phyloP scores from a whole-genome alignment of 208 protist genomes.

The Strigomonas galati region DNA sequence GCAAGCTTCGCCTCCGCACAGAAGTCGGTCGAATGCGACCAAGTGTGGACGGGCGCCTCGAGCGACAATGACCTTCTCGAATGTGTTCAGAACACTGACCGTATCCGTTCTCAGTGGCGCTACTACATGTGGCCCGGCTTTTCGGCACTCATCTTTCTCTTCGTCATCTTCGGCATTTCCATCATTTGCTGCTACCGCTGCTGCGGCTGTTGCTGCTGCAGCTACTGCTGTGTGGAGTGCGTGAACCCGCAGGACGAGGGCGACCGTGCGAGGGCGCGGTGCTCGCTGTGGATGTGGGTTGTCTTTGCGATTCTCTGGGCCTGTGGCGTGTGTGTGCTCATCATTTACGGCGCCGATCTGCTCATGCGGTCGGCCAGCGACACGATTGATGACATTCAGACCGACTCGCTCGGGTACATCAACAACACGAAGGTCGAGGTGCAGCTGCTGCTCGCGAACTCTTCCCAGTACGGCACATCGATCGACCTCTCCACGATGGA shows the following conservation, averaged over 20 bases:
- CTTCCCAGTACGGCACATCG: neutral
- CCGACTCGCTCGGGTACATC: slow-evolving; percentile 47
- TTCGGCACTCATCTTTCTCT: slow-evolving; percentile 46
- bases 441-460: slow-evolving; percentile 29
- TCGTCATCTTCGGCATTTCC: slow-evolving; percentile 49
- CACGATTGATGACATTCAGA: slow-evolving; percentile 28
- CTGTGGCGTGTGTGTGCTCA: slow-evolving; percentile 46
- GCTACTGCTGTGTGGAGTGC: slow-evolving; percentile 30
- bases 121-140: slow-evolving; percentile 61
- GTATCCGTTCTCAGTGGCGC: slow-evolving; percentile 44
- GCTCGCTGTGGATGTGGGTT: slow-evolving; percentile 72
- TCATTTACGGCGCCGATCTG: slow-evolving; percentile 52
- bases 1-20: slow-evolving; percentile 27
- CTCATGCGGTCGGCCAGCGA: slow-evolving; percentile 25
- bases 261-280: slow-evolving; percentile 29
- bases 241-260: slow-evolving; percentile 21
- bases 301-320: slow-evolving; percentile 43
- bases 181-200: slow-evolving; percentile 54
- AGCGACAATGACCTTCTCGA: slow-evolving; percentile 47
- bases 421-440: slow-evolving; percentile 31
- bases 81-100: slow-evolving; percentile 48
- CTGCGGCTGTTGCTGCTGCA: slow-evolving; percentile 48
- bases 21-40: slow-evolving; percentile 69
- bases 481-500: slow-evolving; percentile 32
- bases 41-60: slow-evolving; percentile 58